Evolutionary conservation across 352 stramenopile species (phyloP), one percentile per base, ranked within the genome.

Genomic region (Phytopythium kandeliae): DNA sequence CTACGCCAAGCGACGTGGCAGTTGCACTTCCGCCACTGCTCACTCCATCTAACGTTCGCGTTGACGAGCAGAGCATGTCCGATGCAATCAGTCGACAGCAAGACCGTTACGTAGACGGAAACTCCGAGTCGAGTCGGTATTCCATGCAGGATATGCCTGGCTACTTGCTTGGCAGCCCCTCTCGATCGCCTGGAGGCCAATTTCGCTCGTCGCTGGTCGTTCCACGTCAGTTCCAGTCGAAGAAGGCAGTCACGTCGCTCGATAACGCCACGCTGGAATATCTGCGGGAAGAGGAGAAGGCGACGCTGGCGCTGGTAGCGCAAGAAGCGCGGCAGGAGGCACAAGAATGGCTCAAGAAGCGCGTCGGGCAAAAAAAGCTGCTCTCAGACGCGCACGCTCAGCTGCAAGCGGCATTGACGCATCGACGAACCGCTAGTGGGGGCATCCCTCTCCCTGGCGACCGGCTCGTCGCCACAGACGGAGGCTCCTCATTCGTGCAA

Each of bases 341-440:
- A 5, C 67, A 78, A 25, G 74, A 81, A 33, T 92, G 78, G 81
- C 63, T 92, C 12, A 64, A 67, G 5, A 90, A 92, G 36, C 72
- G 78, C 21, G 84, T 81, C 43, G 78, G 81, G 9, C 74, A 89
- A 51, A 87, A 87, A 57, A 89, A 89, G 42, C 54, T 92, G 13
- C 49, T 92, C 1, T 85, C 74, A 3, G 80, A 92, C 52, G 72
- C 80, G 0, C 67, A 77, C 40, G 69, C 68, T 8, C 73, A 83
- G 36, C 46, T 85, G 12, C 77, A 89, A 38, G 67, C 67, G 25
- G 51, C 50, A 22, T 60, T 74, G 33, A 75, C 67, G 31, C 71
- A 87, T 12, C 56, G 63, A 26, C 63, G 75, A 8, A 74, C 71
- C 13, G 55, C 51, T 9, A 86, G 75, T 28, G 77, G 72, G 17